Conservation (phyloP, 805 yeast genomes). For the Yarrowia sp. region DNA sequence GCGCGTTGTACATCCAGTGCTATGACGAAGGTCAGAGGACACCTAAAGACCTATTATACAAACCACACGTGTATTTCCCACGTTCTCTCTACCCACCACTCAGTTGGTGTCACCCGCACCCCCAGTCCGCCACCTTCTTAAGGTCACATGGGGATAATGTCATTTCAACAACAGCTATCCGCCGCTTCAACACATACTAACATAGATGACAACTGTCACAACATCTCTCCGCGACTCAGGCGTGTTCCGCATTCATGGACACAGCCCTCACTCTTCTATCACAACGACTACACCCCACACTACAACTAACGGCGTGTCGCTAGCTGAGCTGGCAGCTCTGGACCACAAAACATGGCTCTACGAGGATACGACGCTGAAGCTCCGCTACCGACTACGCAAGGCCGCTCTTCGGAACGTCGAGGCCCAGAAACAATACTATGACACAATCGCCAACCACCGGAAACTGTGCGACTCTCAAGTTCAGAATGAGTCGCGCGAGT, state of each 20-base stretch:
- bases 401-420: conserved; percentile 11
- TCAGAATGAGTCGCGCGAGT: conserved; percentile 19
- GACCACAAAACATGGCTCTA: conserved; percentile 22
- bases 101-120: background rate
- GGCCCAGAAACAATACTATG: conserved; percentile 6
- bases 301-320: background rate
- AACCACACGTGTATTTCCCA: background rate
- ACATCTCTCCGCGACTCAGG: conserved; percentile 25
- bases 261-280: background rate
- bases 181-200: background rate
- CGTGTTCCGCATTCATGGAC: conserved; percentile 23
- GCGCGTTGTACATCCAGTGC: background rate
- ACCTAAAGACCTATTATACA: background rate
- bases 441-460: background rate
- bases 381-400: conserved; percentile 20
- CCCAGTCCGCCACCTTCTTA: background rate
- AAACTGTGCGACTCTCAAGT: conserved; percentile 18
- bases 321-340: conserved; percentile 16
- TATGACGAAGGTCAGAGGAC: background rate
- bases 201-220: conserved; percentile 22
- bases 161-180: background rate
- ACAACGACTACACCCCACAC: background rate
- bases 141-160: conserved; percentile 8
- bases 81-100: background rate
- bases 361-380: conserved; percentile 21